Evolutionary conservation across 441 rosid species (phyloP), one percentile per base, ranked within the genome.

Genomic region (Adansonia madagascariensis): DNA sequence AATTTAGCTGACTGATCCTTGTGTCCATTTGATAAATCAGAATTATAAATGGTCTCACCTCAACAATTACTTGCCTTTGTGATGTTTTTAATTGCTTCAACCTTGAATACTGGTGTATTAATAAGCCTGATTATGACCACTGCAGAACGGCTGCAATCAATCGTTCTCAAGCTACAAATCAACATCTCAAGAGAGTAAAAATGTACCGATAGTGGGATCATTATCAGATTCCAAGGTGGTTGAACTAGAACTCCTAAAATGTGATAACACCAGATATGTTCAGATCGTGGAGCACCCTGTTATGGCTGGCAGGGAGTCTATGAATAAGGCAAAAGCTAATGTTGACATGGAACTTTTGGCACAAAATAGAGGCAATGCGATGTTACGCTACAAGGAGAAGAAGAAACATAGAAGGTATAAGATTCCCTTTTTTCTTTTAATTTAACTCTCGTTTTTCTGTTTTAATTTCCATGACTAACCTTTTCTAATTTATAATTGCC

Each of bases 351-450:
- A 84, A 61, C 22, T 78, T 55, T 74, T 82, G 73, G 82, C 89
- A 8, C 80, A 79, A 67, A 80, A 81, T 61, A 81, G 89, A 79
- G 85, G 84, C 75, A 76, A 83, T 46, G 87, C 87, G 71, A 86
- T 88, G 86, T 24, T 82, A 43, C 86, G 89, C 12, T 86, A 85
- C 73, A 82, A 76, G 87, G 89, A 86, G 81, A 88, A 88, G 86
- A 88, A 85, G 82, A 86, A 88, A 80, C 75, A 75, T 55, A 68
- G 85, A 77, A 86, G 88, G 91, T 77, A 77, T 20, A 50, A 1
- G 71, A 55, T 12, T 7, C 31, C 41, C 41, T 4, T 35, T 35
- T 35, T 35, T 35, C 6, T 35, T 35, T 35, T 35, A 35, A 12
- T 24, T 62, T 50, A n/a, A 17, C 12, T 15, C 49, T 2, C 2